phyloP scores from a whole-genome alignment of 257 asterid genomes.

The Oldenlandia corymbosa region DNA sequence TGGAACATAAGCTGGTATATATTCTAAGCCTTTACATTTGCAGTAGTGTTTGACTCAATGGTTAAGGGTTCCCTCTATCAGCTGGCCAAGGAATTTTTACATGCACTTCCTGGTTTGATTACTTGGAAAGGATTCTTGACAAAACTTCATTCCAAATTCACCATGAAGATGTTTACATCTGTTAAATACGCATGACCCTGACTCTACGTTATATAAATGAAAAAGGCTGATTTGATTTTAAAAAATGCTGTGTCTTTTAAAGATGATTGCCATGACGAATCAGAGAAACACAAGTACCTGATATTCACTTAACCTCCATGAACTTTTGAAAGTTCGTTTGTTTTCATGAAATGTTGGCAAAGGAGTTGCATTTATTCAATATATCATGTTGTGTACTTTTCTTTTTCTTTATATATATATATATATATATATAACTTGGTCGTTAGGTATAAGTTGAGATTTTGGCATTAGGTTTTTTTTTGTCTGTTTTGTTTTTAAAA shows the following conservation, averaged over 20 bases:
- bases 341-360: too few species aligned
- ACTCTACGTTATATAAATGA: background rate
- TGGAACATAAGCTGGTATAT: slow-evolving; percentile 64
- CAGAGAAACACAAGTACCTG: too few species aligned
- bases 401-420: too few species aligned
- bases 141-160: background rate
- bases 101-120: background rate
- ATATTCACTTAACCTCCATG: background rate
- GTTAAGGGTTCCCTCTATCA: background rate
- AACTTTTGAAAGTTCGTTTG: background rate
- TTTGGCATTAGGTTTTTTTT: too few species aligned
- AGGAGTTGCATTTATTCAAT: too few species aligned
- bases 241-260: too few species aligned
- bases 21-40: slow-evolving; percentile 1
- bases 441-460: too few species aligned
- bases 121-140: background rate
- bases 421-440: too few species aligned
- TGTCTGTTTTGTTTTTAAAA: too few species aligned
- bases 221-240: background rate
- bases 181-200: background rate
- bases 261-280: too few species aligned
- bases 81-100: background rate
- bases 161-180: background rate
- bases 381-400: too few species aligned
- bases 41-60: background rate